Base-by-base conservation (phyloP, 1,284 basidiomycete genomes). In the Malassezia restricta region DNA sequence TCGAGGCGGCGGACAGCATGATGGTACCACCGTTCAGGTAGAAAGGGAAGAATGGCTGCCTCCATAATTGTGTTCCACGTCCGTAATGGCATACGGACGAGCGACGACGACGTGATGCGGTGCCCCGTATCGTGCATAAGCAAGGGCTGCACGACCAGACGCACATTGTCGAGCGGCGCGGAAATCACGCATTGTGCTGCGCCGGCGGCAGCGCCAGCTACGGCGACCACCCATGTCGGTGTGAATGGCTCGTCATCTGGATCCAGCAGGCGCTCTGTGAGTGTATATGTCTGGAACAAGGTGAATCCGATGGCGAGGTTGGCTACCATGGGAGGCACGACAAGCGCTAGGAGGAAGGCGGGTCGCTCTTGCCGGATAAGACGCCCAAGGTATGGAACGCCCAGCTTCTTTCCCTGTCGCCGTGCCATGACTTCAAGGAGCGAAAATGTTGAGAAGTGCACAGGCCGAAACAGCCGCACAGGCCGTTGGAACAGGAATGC, bases 111-210 rank as follows among this genome's bases (percentile, higher is more conserved):
- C 35, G 27, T 32, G 24, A 1, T 28, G 29, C 0, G 47, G 32
- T 30, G 45, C 43, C 17, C 31, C 45, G 39, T 51, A 41, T 32
- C 47, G 29, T 31, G 42, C 20, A 56, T 54, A 28, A 63, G 49
- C 40, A 60, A 49, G 17, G 54, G 58, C 50, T 66, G 65, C 5
- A 76, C 60, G 15, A 76, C 64, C 20, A 74, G 61, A 12, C 75
- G 68, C 9, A 75, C 71, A 42, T 76, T 76, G 59, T 76, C 75
- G 12, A 76, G 65, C 0, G 75, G 75, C 0, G 74, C 71, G 2
- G 74, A 74, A 24, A 76, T 65, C 45, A 75, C 59, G 28, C 74
- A 74, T 53, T 76, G 75, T 0, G 73, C 71, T 1, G 72, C 71
- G 1, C 75, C 75, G 5, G 75, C 75, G 5, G 67, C 51, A 1